Conservation (phyloP, 2,329 filamentous ascomycete species). For the Rhynchosporium graminicola region DNA sequence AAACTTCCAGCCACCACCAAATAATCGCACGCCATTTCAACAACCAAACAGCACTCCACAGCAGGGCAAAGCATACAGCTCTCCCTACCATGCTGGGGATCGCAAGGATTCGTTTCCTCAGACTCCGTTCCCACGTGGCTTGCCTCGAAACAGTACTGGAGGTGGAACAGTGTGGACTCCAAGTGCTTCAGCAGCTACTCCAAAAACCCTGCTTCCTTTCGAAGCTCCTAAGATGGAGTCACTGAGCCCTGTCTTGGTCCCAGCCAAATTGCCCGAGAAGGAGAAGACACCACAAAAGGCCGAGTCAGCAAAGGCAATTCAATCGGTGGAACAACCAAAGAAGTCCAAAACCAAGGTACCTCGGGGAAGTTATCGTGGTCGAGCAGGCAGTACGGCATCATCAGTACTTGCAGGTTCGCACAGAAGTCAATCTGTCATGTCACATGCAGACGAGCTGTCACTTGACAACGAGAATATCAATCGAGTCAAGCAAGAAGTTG, state of each 20-base stretch:
- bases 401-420: conserved; percentile 40
- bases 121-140: conserved; percentile 32
- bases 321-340: conserved; percentile 12
- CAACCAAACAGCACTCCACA: conserved; percentile 30
- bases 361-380: conserved; percentile 25
- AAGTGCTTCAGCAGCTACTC: conserved; percentile 59
- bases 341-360: conserved; percentile 20
- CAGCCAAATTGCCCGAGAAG: conserved; percentile 42
- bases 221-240: conserved; percentile 58
- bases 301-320: conserved; percentile 2
- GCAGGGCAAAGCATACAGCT: conserved; percentile 39
- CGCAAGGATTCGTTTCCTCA: conserved; percentile 29
- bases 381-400: conserved; percentile 37
- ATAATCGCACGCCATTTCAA: conserved; percentile 31
- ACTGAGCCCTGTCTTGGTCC: conserved; percentile 54
- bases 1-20: conserved; percentile 29
- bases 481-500: conserved; percentile 59
- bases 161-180: conserved; percentile 60
- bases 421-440: conserved; percentile 50
- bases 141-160: conserved; percentile 33
- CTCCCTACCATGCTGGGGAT: conserved; percentile 39
- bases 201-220: conserved; percentile 47
- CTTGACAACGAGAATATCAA: conserved; percentile 47
- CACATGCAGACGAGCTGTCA: conserved; percentile 51
- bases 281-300: conserved; percentile 22